Evolutionary conservation across 2,329 filamentous ascomycete genomes (phyloP).

Genomic region (Rhinocladiella similis): DNA sequence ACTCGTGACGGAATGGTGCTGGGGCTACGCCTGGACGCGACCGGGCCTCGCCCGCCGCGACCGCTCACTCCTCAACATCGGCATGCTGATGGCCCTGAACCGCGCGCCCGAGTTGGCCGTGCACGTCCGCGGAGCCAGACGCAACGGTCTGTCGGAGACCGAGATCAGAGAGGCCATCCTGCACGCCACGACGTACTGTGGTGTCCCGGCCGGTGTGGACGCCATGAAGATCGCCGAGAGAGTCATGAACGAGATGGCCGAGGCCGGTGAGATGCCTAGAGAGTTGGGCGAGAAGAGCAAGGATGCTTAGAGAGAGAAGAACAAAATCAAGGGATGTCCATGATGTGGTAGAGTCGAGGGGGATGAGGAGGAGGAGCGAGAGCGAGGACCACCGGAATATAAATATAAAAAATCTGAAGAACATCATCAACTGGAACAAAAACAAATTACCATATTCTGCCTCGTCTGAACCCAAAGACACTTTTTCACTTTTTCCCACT

Average conservation of each 20-base stretch:
- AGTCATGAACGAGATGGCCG: conserved; percentile 33
- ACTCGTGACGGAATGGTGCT: conserved; percentile 60
- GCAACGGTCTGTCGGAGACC: conserved; percentile 61
- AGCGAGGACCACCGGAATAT: too few species aligned
- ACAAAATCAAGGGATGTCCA: neutral
- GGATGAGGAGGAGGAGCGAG: too few species aligned
- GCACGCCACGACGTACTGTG: conserved; percentile 42
- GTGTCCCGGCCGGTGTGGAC: conserved; percentile 47
- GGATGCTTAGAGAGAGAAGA: conserved; percentile 11
- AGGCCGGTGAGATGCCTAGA: conserved; percentile 27
- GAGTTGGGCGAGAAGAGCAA: conserved; percentile 24
- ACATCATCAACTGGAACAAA: too few species aligned
- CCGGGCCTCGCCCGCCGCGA: conserved; percentile 63
- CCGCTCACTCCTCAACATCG: conserved; percentile 63
- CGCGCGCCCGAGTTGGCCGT: conserved; percentile 59
- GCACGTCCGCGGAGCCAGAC: conserved; percentile 62
- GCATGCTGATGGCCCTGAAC: conserved; percentile 65
- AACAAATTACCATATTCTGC: too few species aligned
- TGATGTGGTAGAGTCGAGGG: neutral
- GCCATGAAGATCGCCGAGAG: conserved; percentile 36
- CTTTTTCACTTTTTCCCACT: neutral
- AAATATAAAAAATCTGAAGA: too few species aligned
- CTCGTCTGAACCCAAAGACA: too few species aligned
- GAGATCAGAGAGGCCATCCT: conserved; percentile 56
- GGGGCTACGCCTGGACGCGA: conserved; percentile 61